Base-by-base conservation (phyloP, 2,329 filamentous ascomycete species). In the Aspergillus ruber region DNA sequence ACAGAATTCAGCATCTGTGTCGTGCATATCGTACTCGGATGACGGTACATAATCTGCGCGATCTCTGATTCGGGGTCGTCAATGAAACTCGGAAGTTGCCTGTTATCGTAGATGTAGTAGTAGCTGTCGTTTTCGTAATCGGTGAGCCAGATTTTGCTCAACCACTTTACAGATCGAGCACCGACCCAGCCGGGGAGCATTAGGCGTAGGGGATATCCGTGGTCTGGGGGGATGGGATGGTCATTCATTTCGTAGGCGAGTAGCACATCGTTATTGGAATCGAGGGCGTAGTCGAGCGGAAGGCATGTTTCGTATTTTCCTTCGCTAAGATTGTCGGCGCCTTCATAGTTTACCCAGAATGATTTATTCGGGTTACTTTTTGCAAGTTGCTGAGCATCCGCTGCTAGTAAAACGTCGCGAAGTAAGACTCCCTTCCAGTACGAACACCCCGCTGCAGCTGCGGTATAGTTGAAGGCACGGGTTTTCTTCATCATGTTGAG, bases 71-170 rank as follows among this genome's bases (percentile, higher is more conserved):
- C 72, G 42, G 71, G 73, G 36, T 76, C 73, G 0, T 66, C 73
- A 12, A 79, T 64, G 49, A 77, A 78, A 10, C 62, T 61, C 3
- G 74, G 76, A n/a, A 74, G 56, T 6, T 75, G 68, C 6, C 74
- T 60, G 50, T 78, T 78, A 48, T 78, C 75, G 62, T 70, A 77
- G 29, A 75, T 67, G 52, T 78, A 74, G 51, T 76, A 74, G 43
- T 73, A 58, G 32, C 57, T 67, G 20, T 66, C 57, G 43, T 72
- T 74, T 46, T 73, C 70, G 5, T 65, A 43, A n/a, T 74, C 67
- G 1, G 60, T 63, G 21, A 69, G 54, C 69, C 69, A 72, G 33
- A 73, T 62, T 38, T 55, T 66, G 18, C 57, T 55, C 21, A 74
- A 54, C 71, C 71, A 74, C 50, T 74, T 74, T 2, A 74, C 63